Conservation (phyloP, 495 filamentous ascomycete genomes). For the Stereocaulon alpinum region DNA sequence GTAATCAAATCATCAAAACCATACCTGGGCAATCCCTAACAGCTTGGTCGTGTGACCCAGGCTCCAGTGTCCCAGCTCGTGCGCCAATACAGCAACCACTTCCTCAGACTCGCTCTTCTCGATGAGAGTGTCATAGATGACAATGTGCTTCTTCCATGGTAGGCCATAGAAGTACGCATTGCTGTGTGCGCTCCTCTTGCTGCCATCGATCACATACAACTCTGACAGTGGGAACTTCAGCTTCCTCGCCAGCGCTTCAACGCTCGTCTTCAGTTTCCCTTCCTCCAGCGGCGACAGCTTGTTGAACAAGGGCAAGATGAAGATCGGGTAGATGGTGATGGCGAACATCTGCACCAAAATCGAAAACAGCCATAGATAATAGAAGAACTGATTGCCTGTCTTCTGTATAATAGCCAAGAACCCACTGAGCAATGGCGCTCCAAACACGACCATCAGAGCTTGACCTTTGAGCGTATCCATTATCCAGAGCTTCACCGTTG, state of each 20-base stretch:
- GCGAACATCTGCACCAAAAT: conserved; percentile 80
- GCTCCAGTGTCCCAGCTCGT: conserved; percentile 96
- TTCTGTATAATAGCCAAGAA: conserved; percentile 86
- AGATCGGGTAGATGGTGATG: conserved; percentile 92
- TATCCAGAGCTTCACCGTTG: conserved; percentile 79
- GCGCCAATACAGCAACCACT: conserved; percentile 87
- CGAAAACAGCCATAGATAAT: conserved; percentile 91
- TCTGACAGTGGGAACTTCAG: conserved; percentile 85
- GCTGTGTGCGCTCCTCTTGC: conserved; percentile 92
- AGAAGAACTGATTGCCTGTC: conserved; percentile 89
- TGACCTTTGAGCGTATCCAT: conserved; percentile 89
- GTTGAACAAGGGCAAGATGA: conserved; percentile 94
- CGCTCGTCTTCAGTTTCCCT: conserved; percentile 74
- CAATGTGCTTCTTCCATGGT: conserved; percentile 99
- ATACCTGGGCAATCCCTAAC: conserved; percentile 72
- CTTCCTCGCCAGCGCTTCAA: conserved; percentile 73
- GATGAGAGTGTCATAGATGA: conserved; percentile 95
- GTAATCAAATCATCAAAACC: conserved; percentile 20
- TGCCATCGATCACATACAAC: conserved; percentile 92
- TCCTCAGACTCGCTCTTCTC: conserved; percentile 87
- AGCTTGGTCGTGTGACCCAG: conserved; percentile 88
- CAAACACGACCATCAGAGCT: conserved; percentile 64
- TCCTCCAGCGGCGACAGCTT: conserved; percentile 88
- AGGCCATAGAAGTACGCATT: conserved; percentile 98
- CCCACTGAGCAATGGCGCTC: conserved; percentile 76